Percentiles rank a stretch among this genome's conserved stretches.
phyloP scores from a whole-genome alignment of 2,329 filamentous ascomycete species.

The Phyllosticta citribraziliensis region DNA sequence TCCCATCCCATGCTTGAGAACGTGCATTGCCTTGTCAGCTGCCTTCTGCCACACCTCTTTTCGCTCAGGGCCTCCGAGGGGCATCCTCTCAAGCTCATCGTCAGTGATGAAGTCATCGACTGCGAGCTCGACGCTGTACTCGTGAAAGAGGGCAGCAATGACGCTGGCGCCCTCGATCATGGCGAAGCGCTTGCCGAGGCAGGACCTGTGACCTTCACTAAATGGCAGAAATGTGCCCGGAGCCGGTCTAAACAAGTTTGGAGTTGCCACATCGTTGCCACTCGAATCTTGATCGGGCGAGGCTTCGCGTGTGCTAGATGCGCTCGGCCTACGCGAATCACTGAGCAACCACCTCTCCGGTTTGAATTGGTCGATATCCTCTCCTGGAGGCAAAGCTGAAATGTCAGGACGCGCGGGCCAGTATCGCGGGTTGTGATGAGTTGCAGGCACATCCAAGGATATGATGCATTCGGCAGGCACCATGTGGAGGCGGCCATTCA shows the following conservation, averaged over 20 bases:
- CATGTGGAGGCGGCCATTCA: constrained; percentile 49
- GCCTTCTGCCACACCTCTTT: constrained; percentile 52
- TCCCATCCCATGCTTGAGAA: constrained; percentile 45
- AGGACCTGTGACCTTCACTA: constrained; percentile 45
- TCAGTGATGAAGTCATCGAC: constrained; percentile 41
- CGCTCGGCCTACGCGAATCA: constrained; percentile 11
- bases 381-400: constrained; percentile 11
- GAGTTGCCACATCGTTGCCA: constrained; percentile 33
- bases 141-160: constrained; percentile 42
- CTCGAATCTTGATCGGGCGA: background rate
- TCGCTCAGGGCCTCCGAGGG: constrained; percentile 38
- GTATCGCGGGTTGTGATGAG: constrained; percentile 59
- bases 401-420: constrained; percentile 48
- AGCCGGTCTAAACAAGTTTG: constrained; percentile 43
- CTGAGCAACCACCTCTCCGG: constrained; percentile 62
- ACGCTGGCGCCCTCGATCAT: constrained; percentile 48
- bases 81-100: constrained; percentile 30
- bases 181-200: constrained; percentile 46
- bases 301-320: constrained; percentile 1
- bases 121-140: constrained; percentile 60
- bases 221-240: constrained; percentile 48
- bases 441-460: constrained; percentile 38
- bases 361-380: constrained; percentile 58
- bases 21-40: constrained; percentile 42
- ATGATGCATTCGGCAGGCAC: constrained; percentile 50